Evolutionary conservation across 345 rosid species (phyloP).

Genomic region (Draba incana): DNA sequence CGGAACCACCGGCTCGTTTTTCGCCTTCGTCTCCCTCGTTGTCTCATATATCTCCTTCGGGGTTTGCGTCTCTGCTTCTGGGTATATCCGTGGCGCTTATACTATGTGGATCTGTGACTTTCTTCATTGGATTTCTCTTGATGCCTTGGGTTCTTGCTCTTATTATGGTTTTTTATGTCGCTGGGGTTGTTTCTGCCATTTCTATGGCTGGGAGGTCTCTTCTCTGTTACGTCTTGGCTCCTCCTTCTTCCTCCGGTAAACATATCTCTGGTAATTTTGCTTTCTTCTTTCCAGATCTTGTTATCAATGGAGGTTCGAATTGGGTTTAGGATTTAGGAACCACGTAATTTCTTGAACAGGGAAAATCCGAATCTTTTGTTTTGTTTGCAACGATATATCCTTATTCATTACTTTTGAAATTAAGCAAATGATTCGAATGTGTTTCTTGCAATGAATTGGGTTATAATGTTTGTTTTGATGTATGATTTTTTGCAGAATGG

Average conservation of each 20-base stretch:
- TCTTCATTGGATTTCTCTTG: conserved; percentile 87
- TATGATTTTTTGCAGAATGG: conserved; percentile 25
- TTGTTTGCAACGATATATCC: no score
- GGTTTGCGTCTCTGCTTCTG: conserved; percentile 78
- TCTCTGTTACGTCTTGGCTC: conserved; percentile 51
- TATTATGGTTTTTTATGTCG: conserved; percentile 72
- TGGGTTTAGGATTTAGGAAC: no score
- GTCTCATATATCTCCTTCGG: conserved; percentile 74
- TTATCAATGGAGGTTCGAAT: no score
- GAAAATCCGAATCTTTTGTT: no score
- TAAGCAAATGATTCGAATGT: no score
- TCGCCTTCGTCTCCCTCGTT: conserved; percentile 31
- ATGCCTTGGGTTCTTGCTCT: conserved; percentile 95
- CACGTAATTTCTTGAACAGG: no score
- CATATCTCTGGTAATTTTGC: no score
- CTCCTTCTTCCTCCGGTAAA: no score
- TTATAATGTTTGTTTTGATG: background rate
- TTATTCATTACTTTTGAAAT: no score
- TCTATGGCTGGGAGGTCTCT: conserved; percentile 69
- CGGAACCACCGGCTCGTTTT: conserved; percentile 29
- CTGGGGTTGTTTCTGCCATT: conserved; percentile 70
- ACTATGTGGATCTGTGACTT: conserved; percentile 91
- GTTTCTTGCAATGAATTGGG: no score
- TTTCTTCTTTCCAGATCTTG: no score
- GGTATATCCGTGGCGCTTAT: conserved; percentile 81